Evolutionary conservation across 2,329 filamentous ascomycete species (phyloP).

Genomic region (Gliomastix tumulicola): DNA sequence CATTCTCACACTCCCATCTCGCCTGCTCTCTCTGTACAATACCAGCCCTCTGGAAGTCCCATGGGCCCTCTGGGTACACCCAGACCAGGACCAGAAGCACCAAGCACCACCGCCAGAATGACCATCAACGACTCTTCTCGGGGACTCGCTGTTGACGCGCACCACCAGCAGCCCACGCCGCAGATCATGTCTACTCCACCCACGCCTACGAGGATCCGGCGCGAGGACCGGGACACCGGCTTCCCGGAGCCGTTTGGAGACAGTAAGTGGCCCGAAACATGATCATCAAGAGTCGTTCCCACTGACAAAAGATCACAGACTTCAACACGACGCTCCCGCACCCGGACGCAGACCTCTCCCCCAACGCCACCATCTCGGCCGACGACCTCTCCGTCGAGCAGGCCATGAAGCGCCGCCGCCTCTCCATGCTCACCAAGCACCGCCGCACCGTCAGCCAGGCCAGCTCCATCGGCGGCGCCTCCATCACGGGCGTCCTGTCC

Average conservation of each 20-base stretch:
- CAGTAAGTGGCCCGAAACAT: slow-evolving; percentile 22
- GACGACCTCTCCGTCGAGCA: slow-evolving; percentile 41
- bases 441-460: slow-evolving; percentile 40
- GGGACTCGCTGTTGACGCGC: too few relatives aligned
- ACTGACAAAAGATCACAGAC: slow-evolving; percentile 17
- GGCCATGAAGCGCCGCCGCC: slow-evolving; percentile 33
- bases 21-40: too few relatives aligned
- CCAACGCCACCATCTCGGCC: slow-evolving; percentile 48
- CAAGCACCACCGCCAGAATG: too few relatives aligned
- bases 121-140: too few relatives aligned
- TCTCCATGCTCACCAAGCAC: slow-evolving; percentile 38
- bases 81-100: too few relatives aligned
- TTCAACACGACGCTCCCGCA: slow-evolving; percentile 56
- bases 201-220: slow-evolving; percentile 11
- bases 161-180: too few relatives aligned
- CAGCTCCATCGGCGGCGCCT: slow-evolving; percentile 24
- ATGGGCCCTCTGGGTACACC: too few relatives aligned
- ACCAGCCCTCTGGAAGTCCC: too few relatives aligned
- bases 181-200: slow-evolving; percentile 16
- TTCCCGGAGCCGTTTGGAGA: slow-evolving; percentile 44
- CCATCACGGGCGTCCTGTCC: slow-evolving; percentile 23
- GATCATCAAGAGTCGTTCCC: background rate
- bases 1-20: too few relatives aligned
- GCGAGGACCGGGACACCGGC: slow-evolving; percentile 34
- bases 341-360: slow-evolving; percentile 52